A percentile compares a stretch with the other conserved stretches of the same genome.
Conservation (phyloP, 2,329 filamentous ascomycete species). For the Colletotrichum higginsianum region DNA sequence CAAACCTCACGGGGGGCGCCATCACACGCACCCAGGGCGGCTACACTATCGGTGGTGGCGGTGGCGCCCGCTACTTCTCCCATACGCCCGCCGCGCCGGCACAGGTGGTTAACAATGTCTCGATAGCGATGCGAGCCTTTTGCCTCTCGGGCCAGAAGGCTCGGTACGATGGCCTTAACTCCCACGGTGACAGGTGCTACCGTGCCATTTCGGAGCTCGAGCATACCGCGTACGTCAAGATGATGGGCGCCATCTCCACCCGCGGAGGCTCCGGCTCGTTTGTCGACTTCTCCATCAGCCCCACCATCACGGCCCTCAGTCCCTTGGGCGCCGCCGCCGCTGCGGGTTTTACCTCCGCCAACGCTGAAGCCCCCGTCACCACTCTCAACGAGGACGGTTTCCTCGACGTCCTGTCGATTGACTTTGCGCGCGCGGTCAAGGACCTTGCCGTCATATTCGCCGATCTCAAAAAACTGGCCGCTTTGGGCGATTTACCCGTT, state of each 20-base stretch:
- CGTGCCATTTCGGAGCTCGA: constrained; percentile 82
- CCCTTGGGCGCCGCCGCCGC: constrained; percentile 73
- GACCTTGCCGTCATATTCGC: constrained; percentile 85
- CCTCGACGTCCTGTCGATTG: constrained; percentile 85
- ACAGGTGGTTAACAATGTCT: constrained; percentile 96
- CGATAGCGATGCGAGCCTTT: constrained; percentile 91
- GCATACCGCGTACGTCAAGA: constrained; percentile 78
- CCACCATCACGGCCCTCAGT: constrained; percentile 90
- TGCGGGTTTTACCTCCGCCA: constrained; percentile 61
- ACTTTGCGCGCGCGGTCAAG: constrained; percentile 89
- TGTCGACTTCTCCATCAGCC: constrained; percentile 90
- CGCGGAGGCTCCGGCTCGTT: constrained; percentile 79
- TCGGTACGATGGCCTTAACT: constrained; percentile 84
- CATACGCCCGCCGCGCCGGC: constrained; percentile 88
- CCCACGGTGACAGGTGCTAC: constrained; percentile 84
- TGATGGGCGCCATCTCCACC: constrained; percentile 67
- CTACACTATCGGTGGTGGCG: constrained; percentile 81
- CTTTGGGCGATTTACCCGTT: constrained; percentile 87
- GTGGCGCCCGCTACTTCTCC: constrained; percentile 89
- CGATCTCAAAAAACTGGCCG: constrained; percentile 83
- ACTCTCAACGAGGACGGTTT: constrained; percentile 87
- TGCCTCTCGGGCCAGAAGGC: constrained; percentile 91
- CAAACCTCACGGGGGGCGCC: constrained; percentile 91
- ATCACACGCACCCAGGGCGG: constrained; percentile 89
- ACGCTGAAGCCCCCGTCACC: constrained; percentile 59